Base-by-base conservation (phyloP, 78 protist species). In the Pigoraptor vietnamica region DNA sequence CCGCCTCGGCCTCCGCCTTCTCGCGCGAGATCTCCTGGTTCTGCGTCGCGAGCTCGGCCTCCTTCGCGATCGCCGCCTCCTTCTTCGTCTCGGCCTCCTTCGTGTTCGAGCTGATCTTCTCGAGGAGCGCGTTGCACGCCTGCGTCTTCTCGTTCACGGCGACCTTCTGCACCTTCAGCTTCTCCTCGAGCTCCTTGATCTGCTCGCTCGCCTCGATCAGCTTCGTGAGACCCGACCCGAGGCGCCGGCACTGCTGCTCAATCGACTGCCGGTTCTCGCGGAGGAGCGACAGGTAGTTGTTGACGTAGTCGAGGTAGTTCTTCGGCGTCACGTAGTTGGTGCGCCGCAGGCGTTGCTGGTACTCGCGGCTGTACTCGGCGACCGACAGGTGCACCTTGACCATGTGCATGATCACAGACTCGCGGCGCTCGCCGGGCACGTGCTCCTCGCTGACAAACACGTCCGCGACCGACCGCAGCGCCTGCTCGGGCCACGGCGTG, bases 301-400 rank as follows among this genome's bases (percentile, higher is more conserved):
- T 1, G 92, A 98, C 84, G 94, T 81, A 98, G 94, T 96, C 98
- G 89, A 98, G 95, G 93, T 92, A 98, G 93, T 97, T 97, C 93
- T 97, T 98, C n/a, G 99, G 99, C 39, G 99, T 95, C 34, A 96
- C 98, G 84, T 96, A 94, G 92, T 94, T 95, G 87, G 33, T 14
- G 2, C 99, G 92, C 33, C 97, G 93, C 92, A 95, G 88, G 40
- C 56, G 89, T 39, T 0, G n/a, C 87, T 90, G 25, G 91, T 87
- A 97, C 33, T 89, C 56, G 33, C 33, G 86, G 83, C 93, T 48
- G 36, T 25, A 14, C 6, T 36, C 39, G 24, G 23, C 29, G 25
- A 93, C 95, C 0, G n/a, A 0, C 38, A 34, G 32, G 90, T 98
- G 99, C 79, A 94, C 94, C 24, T 24, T 2, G 90, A 96, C 97